Percentiles rank a stretch among this genome's conserved stretches.
These are phyloP conservation scores for Zalaria obscura DNA, from an alignment of 2,329 filamentous ascomycete genomes.

Conservation along the genomic window DNA sequence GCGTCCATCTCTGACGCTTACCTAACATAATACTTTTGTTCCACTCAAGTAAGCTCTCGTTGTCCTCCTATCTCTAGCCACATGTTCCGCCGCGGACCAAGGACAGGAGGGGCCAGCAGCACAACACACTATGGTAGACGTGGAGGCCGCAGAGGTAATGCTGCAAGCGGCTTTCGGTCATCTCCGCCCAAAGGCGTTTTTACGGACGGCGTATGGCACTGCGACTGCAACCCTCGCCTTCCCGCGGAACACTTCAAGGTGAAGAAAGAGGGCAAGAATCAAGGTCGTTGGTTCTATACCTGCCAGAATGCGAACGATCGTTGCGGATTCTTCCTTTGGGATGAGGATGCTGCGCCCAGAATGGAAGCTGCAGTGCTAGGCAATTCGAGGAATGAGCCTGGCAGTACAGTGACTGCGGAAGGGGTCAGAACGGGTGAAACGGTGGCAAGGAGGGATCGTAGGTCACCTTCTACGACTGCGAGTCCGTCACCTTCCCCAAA, in stretches of 20 bases:
- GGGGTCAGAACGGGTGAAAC: constrained; percentile 3
- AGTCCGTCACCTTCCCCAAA: not conserved
- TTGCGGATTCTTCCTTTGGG: constrained; percentile 46
- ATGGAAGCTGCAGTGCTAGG: constrained; percentile 32
- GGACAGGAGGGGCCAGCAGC: not conserved
- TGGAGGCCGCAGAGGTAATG: not conserved
- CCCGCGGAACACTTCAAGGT: constrained; percentile 41
- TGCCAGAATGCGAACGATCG: constrained; percentile 36
- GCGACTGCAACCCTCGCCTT: constrained; percentile 40
- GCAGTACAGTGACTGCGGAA: constrained; percentile 1
- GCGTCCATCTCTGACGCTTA: too few species aligned
- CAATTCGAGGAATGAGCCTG: constrained; percentile 34
- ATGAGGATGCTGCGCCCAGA: constrained; percentile 35
- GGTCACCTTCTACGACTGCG: not conserved
- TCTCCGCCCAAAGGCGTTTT: constrained; percentile 13
- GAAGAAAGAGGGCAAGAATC: constrained; percentile 42
- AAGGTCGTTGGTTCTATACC: constrained; percentile 39
- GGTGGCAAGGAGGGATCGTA: not conserved
- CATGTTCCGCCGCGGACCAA: not conserved
- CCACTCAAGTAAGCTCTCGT: too few species aligned
- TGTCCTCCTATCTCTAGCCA: too few species aligned
- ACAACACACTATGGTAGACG: not conserved
- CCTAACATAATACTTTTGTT: too few species aligned
- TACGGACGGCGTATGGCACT: constrained; percentile 30
- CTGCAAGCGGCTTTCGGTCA: not conserved